These are phyloP conservation scores for Quercus variabilis DNA, from an alignment of 306 rosid species.

Conservation along the genomic window DNA sequence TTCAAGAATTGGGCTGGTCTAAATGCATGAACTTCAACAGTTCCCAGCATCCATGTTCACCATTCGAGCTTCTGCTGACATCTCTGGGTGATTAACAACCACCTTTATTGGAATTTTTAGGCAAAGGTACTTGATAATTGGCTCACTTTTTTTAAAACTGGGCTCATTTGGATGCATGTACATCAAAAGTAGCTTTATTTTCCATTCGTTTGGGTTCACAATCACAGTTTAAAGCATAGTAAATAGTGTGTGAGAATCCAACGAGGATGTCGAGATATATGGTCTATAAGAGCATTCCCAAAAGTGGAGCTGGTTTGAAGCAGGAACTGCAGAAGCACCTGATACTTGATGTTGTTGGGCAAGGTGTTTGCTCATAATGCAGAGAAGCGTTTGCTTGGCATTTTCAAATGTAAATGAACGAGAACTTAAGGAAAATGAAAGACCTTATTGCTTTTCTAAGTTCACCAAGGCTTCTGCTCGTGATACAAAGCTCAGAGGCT, in stretches of 20 bases:
- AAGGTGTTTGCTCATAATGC: not conserved
- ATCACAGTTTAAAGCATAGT: not conserved
- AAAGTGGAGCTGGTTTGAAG: too few species aligned
- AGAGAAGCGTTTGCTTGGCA: not conserved
- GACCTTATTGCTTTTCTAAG: not conserved
- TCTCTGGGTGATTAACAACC: conserved; percentile 3
- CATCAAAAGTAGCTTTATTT: conserved; percentile 2
- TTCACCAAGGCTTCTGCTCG: not conserved
- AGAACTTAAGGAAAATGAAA: not conserved
- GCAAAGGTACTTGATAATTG: conserved; percentile 8
- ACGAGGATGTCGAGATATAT: too few species aligned
- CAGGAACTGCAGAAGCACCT: not conserved
- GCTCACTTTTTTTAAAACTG: conserved; percentile 12
- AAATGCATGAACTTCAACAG: conserved; percentile 40
- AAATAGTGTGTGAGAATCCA: too few species aligned
- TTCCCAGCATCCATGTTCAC: conserved; percentile 5
- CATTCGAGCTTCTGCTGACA: conserved; percentile 10
- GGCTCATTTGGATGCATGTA: conserved; percentile 9
- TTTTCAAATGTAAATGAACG: not conserved
- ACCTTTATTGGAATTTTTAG: conserved; percentile 8
- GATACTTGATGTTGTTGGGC: not conserved
- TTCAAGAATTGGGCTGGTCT: conserved; percentile 98
- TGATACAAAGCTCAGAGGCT: not conserved
- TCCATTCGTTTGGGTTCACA: not conserved
- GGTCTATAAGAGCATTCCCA: too few species aligned